phyloP scores from a whole-genome alignment of 768 basidiomycete genomes.

The Agaricus subrufescens region DNA sequence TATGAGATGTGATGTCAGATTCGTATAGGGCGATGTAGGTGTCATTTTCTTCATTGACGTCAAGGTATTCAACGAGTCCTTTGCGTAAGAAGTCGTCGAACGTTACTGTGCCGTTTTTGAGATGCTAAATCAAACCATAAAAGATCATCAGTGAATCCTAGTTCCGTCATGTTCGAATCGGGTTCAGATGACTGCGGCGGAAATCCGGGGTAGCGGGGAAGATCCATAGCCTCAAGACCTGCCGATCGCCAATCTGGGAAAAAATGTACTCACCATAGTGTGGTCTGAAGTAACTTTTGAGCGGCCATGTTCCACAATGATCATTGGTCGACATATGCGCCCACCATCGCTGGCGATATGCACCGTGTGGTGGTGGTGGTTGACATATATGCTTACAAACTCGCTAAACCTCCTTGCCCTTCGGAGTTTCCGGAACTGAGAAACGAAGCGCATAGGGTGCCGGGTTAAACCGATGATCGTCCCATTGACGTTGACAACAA shows the following conservation, averaged over 20 bases:
- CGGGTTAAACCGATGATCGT: constrained; percentile 92
- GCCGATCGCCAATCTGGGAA: background rate
- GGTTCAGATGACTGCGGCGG: constrained; percentile 4
- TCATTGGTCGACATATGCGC: constrained; percentile 94
- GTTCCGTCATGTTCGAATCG: background rate
- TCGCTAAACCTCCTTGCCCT: constrained; percentile 91
- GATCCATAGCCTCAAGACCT: constrained; percentile 2
- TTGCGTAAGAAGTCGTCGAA: constrained; percentile 94
- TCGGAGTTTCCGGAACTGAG: constrained; percentile 87
- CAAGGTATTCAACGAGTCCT: constrained; percentile 95
- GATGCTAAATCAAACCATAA: constrained; percentile 40
- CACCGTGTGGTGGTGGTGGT: constrained; percentile 90
- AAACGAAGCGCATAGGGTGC: constrained; percentile 78
- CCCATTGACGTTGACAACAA: constrained; percentile 96
- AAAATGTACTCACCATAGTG: constrained; percentile 50
- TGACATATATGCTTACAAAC: constrained; percentile 95
- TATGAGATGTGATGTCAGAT: constrained; percentile 69
- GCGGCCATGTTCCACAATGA: constrained; percentile 84
- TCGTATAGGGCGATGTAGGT: constrained; percentile 95
- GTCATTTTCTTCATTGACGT: constrained; percentile 99
- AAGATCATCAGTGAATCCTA: background rate
- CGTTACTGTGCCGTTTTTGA: constrained; percentile 71
- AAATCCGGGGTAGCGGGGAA: constrained; percentile 3
- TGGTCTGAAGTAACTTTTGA: constrained; percentile 79
- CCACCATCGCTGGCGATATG: constrained; percentile 98